Percentiles rank a stretch among this genome's conserved stretches.
These are phyloP conservation scores for Geotrichum cucujoidarum DNA, from an alignment of 1,139 yeast genomes.

Conservation along the genomic window DNA sequence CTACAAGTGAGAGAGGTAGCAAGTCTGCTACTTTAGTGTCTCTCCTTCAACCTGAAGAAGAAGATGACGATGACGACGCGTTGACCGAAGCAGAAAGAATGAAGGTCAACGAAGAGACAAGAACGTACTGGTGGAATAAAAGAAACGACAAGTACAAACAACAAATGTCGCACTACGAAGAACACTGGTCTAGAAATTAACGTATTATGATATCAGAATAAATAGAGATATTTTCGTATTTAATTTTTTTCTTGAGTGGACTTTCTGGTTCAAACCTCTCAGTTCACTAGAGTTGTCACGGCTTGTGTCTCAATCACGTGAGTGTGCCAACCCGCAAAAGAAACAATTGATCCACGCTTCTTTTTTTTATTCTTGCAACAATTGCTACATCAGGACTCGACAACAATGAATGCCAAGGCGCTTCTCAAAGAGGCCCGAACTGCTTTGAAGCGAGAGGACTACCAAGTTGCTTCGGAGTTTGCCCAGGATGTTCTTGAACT, in stretches of 20 bases:
- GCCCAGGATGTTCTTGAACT: conserved; percentile 27
- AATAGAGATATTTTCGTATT: no score
- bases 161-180: background rate
- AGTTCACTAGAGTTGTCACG: no score
- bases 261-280: no score
- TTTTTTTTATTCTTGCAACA: background rate
- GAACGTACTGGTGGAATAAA: conserved; percentile 19
- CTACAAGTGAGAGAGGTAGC: conserved; percentile 13
- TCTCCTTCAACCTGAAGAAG: conserved; percentile 18
- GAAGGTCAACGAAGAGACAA: conserved; percentile 17
- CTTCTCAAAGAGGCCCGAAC: conserved; percentile 29
- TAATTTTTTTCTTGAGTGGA: no score
- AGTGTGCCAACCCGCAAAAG: no score
- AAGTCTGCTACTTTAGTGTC: conserved; percentile 13
- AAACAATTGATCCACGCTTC: no score
- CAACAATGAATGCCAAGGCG: conserved; percentile 19
- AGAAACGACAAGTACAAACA: conserved; percentile 14
- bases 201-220: no score
- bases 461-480: conserved; percentile 31
- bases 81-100: conserved; percentile 13
- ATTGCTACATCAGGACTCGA: no score
- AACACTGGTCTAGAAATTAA: no score
- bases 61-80: conserved; percentile 19
- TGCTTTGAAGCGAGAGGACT: conserved; percentile 54
- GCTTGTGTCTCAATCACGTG: no score